Base-by-base conservation (phyloP, 2,329 filamentous ascomycete species). In the Colletotrichum zoysiae region DNA sequence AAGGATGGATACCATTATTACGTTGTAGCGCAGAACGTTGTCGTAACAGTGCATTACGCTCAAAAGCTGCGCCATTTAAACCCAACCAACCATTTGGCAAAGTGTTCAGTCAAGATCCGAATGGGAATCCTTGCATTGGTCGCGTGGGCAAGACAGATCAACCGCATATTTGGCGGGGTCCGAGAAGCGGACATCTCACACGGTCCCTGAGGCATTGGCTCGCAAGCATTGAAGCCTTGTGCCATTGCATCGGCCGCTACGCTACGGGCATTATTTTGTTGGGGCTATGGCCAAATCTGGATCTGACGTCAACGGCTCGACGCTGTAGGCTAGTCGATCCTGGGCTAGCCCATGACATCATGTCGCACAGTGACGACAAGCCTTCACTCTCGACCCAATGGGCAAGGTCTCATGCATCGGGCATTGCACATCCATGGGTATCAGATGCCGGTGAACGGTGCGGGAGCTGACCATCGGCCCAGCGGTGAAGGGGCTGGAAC, bases 351-450 rank as follows among this genome's bases (percentile, higher is more conserved):
- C 40, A 72, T 72, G 70, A 70, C 70, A 72, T 72, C 70, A 72
- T 70, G 70, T 60, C 46, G 70, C 59, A 70, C 59, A 64, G 60
- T 72, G 70, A 72, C 66, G 65, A 70, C 70, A 65, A 65, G 65
- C 70, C 44, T 60, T 60, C 48, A 12, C 42, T 14, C 35, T n/a
- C 35, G 48, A 53, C 35, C 69, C 69, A 71, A 71, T 69, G 53
- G 59, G 65, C 44, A 33, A 64, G 46, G 44, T 42, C 60, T 30
- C 59, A 59, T n/a, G 26, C 8, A 26, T 48, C 60, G 60, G 55
- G 44, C 40, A 56, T n/a, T 35, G 30, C 20, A 55, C 35, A 67
- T 23, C 16, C 38, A 44, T 56, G 61, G 26, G 30, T 55, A 44
- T 65, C 35, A 46, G 59, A 71, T 64, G 65, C 50, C 59, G 69